Conservation (phyloP, 192 early-diverging fungal genomes). For the Umbelopsis sp. region DNA sequence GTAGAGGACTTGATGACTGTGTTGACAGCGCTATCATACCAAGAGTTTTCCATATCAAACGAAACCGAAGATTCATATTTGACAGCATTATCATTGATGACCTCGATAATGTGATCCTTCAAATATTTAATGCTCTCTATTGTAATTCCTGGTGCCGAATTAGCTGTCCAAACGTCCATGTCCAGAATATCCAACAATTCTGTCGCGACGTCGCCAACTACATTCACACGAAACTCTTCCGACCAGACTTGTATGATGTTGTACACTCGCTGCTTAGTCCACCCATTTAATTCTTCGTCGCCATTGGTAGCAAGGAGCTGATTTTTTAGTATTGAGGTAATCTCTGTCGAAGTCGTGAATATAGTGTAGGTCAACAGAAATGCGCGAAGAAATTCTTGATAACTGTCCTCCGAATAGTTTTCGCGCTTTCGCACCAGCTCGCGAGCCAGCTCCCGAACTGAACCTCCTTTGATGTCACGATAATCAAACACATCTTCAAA, state of each 20-base stretch:
- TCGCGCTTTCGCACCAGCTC: conserved; percentile 62
- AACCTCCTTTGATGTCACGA: conserved; percentile 40
- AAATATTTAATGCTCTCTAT: not conserved
- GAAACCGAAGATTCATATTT: not conserved
- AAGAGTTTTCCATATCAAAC: not conserved
- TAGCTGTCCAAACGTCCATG: not conserved
- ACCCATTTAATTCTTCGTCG: not conserved
- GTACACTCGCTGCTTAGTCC: not conserved
- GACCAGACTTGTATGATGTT: conserved; percentile 39
- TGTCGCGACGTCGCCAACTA: conserved; percentile 38
- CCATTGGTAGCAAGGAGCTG: not conserved
- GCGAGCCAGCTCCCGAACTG: conserved; percentile 56
- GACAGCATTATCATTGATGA: not conserved
- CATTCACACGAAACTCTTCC: conserved; percentile 30
- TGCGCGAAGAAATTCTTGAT: conserved; percentile 31
- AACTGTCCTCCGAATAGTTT: conserved; percentile 16
- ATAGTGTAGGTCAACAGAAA: conserved; percentile 46
- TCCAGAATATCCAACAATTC: conserved; percentile 35
- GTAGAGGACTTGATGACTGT: conserved; percentile 11
- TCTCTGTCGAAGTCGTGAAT: conserved; percentile 36
- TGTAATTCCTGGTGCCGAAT: not conserved
- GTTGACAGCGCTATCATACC: not conserved
- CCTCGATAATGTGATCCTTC: not conserved
- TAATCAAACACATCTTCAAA: not conserved
- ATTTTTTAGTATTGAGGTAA: conserved; percentile 30